Evolutionary conservation across 305 asterid genomes (phyloP).

Genomic region (Ajuga reptans): DNA sequence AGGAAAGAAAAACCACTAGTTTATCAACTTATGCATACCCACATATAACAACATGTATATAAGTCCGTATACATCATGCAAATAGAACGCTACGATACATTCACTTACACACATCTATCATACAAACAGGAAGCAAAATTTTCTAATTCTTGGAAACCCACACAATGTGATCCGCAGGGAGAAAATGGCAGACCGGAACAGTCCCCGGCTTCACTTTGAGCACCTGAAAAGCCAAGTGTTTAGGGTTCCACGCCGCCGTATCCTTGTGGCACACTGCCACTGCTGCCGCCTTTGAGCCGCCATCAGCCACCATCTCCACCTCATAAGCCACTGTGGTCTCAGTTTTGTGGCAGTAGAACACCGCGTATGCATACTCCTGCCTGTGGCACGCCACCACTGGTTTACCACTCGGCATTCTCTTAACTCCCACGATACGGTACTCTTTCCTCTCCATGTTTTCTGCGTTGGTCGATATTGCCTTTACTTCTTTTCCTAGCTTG

Average conservation of each 20-base stretch:
- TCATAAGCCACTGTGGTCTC: constrained; percentile 37
- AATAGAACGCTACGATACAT: constrained; percentile 15
- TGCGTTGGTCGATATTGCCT: constrained; percentile 50
- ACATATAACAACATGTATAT: constrained; percentile 6
- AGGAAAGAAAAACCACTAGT: background rate
- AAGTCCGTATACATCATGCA: constrained; percentile 3
- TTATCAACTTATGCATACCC: constrained; percentile 5
- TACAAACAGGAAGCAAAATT: constrained; percentile 76
- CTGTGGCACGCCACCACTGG: constrained; percentile 68
- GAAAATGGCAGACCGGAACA: constrained; percentile 80
- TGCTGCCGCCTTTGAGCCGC: constrained; percentile 53
- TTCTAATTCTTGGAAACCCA: constrained; percentile 54
- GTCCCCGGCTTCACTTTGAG: constrained; percentile 77
- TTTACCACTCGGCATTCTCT: constrained; percentile 27
- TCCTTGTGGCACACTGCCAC: constrained; percentile 79
- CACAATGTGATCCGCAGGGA: constrained; percentile 77
- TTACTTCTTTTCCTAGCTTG: constrained; percentile 42
- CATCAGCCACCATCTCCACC: constrained; percentile 46
- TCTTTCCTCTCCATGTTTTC: constrained; percentile 24
- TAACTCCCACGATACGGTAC: constrained; percentile 40
- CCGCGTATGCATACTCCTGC: constrained; percentile 59
- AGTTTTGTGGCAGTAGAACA: constrained; percentile 74
- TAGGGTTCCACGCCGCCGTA: constrained; percentile 83
- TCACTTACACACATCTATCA: constrained; percentile 4
- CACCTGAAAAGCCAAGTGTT: constrained; percentile 79